phyloP scores from a whole-genome alignment of 345 rosid species.

The Kernera saxatilis region DNA sequence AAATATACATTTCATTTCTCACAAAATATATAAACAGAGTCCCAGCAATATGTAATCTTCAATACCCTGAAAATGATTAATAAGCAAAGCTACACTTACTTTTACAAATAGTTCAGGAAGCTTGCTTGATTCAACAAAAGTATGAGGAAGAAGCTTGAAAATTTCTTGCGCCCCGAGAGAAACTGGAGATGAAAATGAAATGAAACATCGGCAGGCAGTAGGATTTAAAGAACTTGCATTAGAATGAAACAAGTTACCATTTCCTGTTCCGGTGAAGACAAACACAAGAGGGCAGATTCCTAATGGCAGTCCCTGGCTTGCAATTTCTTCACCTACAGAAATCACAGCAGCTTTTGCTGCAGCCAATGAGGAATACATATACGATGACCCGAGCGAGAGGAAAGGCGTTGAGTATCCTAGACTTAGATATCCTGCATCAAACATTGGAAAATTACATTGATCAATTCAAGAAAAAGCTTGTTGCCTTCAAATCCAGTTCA shows the following conservation, averaged over 20 bases:
- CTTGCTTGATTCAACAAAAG: conserved; percentile 65
- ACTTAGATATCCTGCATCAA: conserved; percentile 63
- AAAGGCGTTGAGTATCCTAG: conserved; percentile 82
- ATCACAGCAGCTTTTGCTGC: conserved; percentile 85
- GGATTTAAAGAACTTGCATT: not conserved
- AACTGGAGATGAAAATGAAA: conserved; percentile 34
- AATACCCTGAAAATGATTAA: not conserved
- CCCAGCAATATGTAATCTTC: not conserved
- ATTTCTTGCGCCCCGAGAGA: conserved; percentile 90
- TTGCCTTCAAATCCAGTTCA: not conserved
- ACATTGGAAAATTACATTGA: not conserved
- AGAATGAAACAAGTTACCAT: conserved; percentile 40
- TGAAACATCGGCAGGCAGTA: not conserved
- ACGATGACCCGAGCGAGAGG: conserved; percentile 70
- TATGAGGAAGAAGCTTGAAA: conserved; percentile 93
- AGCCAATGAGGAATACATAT: conserved; percentile 80
- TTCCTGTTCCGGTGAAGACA: conserved; percentile 71
- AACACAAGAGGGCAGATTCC: conserved; percentile 82
- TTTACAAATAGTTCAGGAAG: conserved; percentile 65
- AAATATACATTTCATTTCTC: conserved; percentile 1
- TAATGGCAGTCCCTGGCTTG: conserved; percentile 65
- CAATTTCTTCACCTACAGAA: conserved; percentile 79
- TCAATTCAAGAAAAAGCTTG: not conserved
- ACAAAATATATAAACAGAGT: not conserved
- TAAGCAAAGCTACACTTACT: conserved; percentile 29